Evolutionary conservation across 2,329 filamentous ascomycete species (phyloP).

Genomic region (Pseudofabraea citricarpa): DNA sequence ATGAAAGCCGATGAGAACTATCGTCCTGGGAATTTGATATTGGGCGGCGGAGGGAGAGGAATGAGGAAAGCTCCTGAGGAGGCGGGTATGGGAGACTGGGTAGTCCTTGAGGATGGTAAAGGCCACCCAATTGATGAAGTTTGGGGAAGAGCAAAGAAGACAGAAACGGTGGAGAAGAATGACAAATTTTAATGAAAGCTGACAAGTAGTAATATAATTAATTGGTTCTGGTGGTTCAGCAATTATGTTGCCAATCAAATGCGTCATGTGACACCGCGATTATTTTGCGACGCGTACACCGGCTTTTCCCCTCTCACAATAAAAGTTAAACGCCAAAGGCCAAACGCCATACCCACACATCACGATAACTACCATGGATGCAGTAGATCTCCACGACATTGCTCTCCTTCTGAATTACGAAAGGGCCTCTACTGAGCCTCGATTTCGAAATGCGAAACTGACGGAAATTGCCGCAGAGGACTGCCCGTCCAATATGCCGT

Average conservation of each 20-base stretch:
- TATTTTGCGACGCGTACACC: too few relatives aligned
- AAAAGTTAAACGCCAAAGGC: too few relatives aligned
- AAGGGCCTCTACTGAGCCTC: neutral
- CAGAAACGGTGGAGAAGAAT: too few relatives aligned
- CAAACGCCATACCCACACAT: too few relatives aligned
- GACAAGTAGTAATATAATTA: too few relatives aligned
- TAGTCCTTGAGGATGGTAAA: conserved; percentile 39
- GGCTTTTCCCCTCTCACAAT: too few relatives aligned
- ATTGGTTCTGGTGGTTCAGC: too few relatives aligned
- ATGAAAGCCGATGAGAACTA: conserved; percentile 48
- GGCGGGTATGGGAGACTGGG: conserved; percentile 51
- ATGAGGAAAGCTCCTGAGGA: conserved; percentile 43
- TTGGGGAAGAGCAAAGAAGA: neutral
- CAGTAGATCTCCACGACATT: neutral
- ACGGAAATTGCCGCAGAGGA: neutral
- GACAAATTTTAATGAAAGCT: too few relatives aligned
- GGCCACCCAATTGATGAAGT: neutral
- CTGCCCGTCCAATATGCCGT: neutral
- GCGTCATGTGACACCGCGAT: too few relatives aligned
- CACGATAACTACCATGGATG: too few relatives aligned
- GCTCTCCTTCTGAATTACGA: neutral
- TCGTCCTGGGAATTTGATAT: conserved; percentile 53
- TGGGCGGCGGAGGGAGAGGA: conserved; percentile 56
- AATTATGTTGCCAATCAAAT: too few relatives aligned
- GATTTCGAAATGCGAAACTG: neutral